These are phyloP conservation scores for Lavandula angustifolia DNA, from an alignment of 257 asterid species.

Conservation along the genomic window DNA sequence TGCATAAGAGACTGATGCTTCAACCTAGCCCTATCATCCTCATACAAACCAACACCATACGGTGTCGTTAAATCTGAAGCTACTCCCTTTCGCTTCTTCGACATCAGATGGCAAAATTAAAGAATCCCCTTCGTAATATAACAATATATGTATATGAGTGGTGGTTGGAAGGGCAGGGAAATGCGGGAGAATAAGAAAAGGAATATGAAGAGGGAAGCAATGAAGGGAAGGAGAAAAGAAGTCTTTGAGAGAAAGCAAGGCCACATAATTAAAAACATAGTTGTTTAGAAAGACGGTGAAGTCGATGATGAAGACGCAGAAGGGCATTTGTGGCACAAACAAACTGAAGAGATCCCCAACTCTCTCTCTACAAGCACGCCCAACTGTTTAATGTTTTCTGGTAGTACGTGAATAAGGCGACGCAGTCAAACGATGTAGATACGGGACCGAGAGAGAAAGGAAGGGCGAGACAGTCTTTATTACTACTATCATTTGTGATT, in stretches of 20 bases:
- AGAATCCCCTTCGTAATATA: slow-evolving; percentile 24
- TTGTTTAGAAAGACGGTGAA: slow-evolving; percentile 47
- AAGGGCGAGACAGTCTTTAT: neutral
- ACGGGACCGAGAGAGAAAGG: slow-evolving; percentile 27
- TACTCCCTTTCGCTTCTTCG: slow-evolving; percentile 52
- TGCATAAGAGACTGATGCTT: slow-evolving; percentile 66
- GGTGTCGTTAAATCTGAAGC: slow-evolving; percentile 35
- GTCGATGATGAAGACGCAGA: slow-evolving; percentile 66
- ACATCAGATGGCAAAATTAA: slow-evolving; percentile 48
- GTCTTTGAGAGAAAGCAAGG: no score
- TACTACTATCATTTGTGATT: slow-evolving; percentile 4
- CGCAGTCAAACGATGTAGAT: slow-evolving; percentile 22
- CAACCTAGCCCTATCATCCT: slow-evolving; percentile 48
- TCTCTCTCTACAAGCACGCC: slow-evolving; percentile 24
- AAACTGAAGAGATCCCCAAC: slow-evolving; percentile 37
- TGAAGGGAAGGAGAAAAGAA: slow-evolving; percentile 16
- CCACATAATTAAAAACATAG: slow-evolving; percentile 23
- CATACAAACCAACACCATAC: slow-evolving; percentile 33
- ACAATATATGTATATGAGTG: no score
- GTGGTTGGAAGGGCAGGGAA: neutral
- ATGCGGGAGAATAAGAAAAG: slow-evolving; percentile 23
- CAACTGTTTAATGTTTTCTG: slow-evolving; percentile 17
- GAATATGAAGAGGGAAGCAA: slow-evolving; percentile 38
- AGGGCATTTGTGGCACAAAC: slow-evolving; percentile 69
- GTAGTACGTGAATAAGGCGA: slow-evolving; percentile 31